These are phyloP conservation scores for Lasiodiplodia citricola DNA, from an alignment of 2,329 filamentous ascomycete species.

Conservation along the genomic window DNA sequence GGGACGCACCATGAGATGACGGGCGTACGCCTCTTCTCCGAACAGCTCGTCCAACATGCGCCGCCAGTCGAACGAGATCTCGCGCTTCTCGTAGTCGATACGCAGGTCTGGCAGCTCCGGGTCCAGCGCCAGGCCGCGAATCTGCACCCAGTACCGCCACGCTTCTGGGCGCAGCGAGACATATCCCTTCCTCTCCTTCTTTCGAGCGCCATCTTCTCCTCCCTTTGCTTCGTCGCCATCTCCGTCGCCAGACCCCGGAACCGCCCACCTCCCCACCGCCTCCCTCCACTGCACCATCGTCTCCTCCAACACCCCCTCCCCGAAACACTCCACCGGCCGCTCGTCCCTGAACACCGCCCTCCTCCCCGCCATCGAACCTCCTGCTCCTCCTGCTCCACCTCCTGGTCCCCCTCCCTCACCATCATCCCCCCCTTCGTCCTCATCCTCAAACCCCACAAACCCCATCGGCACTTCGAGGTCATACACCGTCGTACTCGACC, in stretches of 20 bases:
- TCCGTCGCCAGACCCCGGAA: neutral
- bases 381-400: neutral
- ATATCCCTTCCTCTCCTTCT: too few species aligned
- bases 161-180: neutral
- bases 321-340: conserved; percentile 1
- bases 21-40: conserved; percentile 33
- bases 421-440: neutral
- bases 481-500: neutral
- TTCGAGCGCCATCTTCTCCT: neutral
- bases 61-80: conserved; percentile 37
- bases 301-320: conserved; percentile 5
- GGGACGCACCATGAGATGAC: neutral
- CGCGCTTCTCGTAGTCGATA: conserved; percentile 32
- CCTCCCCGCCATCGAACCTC: neutral
- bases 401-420: neutral
- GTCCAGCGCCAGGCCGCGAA: conserved; percentile 29
- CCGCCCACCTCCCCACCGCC: neutral
- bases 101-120: conserved; percentile 36
- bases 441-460: neutral
- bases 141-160: conserved; percentile 10
- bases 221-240: neutral
- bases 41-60: conserved; percentile 39
- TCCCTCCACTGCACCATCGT: conserved; percentile 4
- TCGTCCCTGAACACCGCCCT: conserved; percentile 3
- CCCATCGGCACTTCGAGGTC: neutral